Base-by-base conservation (phyloP, 345 rosid species). In the Pugionium dolabratum region DNA sequence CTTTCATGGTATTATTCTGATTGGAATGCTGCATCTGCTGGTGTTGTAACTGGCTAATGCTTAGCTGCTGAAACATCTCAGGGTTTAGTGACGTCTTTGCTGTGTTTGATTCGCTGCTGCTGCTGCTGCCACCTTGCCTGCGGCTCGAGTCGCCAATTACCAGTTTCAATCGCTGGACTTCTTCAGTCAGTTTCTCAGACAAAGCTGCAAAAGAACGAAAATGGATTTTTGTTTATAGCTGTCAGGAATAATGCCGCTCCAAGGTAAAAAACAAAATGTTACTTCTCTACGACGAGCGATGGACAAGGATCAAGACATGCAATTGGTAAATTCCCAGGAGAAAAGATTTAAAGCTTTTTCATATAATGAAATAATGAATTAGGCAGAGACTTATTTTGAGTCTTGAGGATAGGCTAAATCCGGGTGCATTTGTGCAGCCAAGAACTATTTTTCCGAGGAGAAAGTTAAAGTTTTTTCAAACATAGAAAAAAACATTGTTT, bases 141-240 rank as follows among this genome's bases (percentile, higher is more conserved):
- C 59, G 72, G 76, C 58, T 82, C 71, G 47, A 77, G 64, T 79
- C 82, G 4, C 80, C 71, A 3, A 59, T 71, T 4, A 69, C 41
- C 5, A 62, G 25, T 55, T 75, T 79, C 74, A 84, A 49, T 29
- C 83, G 80, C 51, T 69, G 83, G 32, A 79, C 79, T 69, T 84
- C 86, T 10, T 65, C 75, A 26, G 51, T 67, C 57, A 82, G 66
- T 47, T 80, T 75, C 48, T 84, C 86, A 31, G 80, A 77, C 59
- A 82, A 53, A 59, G 85, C 89, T 82, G 81, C 69, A 59, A 66
- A 41, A 60, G 10, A 51, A 6, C 5, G 54, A 27, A 33, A 39
- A 49, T 46, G 27, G 49, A 2, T 8, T 53, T 54, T 3, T 34
- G 54, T 49, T 49, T 49, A 49, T 11, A 25, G 33, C 4, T 50